Percentiles rank a stretch among this genome's conserved stretches.
Evolutionary conservation across 768 basidiomycete species (phyloP).

Genomic region (Hericium alpestre): DNA sequence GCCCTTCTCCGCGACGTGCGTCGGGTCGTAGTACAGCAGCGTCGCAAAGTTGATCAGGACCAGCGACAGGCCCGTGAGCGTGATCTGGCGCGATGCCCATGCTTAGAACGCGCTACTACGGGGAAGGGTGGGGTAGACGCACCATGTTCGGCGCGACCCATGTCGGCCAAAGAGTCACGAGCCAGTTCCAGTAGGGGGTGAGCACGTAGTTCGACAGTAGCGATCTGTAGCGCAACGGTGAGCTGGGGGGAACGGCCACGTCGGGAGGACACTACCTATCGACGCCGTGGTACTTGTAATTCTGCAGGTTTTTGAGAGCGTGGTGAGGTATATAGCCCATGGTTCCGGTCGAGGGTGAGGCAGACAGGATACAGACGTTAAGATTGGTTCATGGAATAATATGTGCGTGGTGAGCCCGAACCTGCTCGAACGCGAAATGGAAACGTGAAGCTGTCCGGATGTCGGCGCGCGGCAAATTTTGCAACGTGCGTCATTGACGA

Average conservation of each 20-base stretch:
- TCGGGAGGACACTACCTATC: conserved; percentile 51
- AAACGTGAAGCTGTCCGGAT: too few species aligned
- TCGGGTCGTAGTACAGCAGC: conserved; percentile 74
- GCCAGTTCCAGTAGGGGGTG: conserved; percentile 84
- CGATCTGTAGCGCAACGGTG: conserved; percentile 37
- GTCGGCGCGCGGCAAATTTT: too few species aligned
- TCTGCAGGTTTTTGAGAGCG: conserved; percentile 65
- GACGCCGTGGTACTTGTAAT: conserved; percentile 70
- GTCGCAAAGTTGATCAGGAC: conserved; percentile 80
- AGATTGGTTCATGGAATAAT: not conserved
- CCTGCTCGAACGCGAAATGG: too few species aligned
- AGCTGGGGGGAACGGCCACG: not conserved
- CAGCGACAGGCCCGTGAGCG: conserved; percentile 71
- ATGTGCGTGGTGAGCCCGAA: not conserved
- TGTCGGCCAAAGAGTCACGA: conserved; percentile 80
- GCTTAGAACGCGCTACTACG: not conserved
- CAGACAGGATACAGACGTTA: not conserved
- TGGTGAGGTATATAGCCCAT: conserved; percentile 60
- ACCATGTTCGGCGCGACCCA: conserved; percentile 86
- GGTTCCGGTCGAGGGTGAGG: not conserved
- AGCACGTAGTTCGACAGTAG: conserved; percentile 66
- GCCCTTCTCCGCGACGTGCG: conserved; percentile 58
- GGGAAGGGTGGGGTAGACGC: conserved; percentile 17
- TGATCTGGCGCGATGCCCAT: conserved; percentile 52
- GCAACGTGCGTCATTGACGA: too few species aligned